Evolutionary conservation across 1,284 basidiomycete genomes (phyloP), one percentile per base, ranked within the genome.

Genomic region (Violaceomyces palustris): DNA sequence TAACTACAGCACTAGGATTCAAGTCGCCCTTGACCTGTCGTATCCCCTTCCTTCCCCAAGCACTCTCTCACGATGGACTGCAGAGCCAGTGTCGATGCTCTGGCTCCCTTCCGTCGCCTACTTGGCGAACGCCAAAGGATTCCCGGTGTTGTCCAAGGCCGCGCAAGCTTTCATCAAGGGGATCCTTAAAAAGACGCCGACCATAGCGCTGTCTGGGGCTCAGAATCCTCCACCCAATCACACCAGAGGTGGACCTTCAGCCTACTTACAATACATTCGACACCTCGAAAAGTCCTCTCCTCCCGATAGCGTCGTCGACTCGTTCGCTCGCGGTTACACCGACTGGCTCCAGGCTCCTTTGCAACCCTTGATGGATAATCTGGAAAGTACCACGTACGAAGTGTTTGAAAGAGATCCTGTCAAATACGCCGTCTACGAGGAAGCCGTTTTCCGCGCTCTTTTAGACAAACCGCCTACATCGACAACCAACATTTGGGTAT

Each of bases 361-460:
- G 43, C 74, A 93, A 85, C 94, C 94, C 9, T 75, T 99, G 64
- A 92, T 94, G 86, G 92, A 98, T 72, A 92, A 99, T 72, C 77
- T 99, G 46, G 88, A 89, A 67, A 91, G 88, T 62, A 81, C 85
- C 45, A 97, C 92, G 6, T 99, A 99, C 74, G 88, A 97, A 69
- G 90, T 89, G 6, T 99, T 99, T 66, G 94, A 99, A 72, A 83
- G 88, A 67, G 94, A 98, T 77, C 91, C 94, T 1, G 84, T 97
- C 57, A 98, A 99, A 75, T 99, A 99, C 71, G 75, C 80, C 39
- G 84, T 89, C 61, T 99, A 98, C 73, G 94, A 98, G 76, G 88
- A 97, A 79, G 75, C 65, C 8, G 43, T 54, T 21, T 57, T 44
- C 35, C 49, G 49, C 40, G 41, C 61, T 17, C 66, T 88, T 82